Percentiles rank a stretch among this genome's conserved stretches.
Evolutionary conservation across 179 eudicot genomes (phyloP).

Genomic region (Heliamphora pulchella): DNA sequence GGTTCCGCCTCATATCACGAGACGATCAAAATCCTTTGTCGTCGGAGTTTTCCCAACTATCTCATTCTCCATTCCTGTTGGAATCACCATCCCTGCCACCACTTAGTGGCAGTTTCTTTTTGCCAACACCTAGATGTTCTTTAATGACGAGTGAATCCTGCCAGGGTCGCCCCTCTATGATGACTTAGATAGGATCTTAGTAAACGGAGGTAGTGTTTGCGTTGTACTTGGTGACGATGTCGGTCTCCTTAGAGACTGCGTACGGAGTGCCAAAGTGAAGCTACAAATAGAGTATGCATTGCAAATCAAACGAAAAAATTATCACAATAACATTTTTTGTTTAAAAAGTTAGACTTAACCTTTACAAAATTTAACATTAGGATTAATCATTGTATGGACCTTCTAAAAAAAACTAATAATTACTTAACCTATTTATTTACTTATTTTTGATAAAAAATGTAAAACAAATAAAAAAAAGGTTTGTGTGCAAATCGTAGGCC

Average conservation of each 20-base stretch:
- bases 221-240: slow-evolving; percentile 67
- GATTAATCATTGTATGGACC: no score
- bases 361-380: no score
- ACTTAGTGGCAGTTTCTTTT: slow-evolving; percentile 33
- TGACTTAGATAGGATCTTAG: slow-evolving; percentile 61
- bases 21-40: slow-evolving; percentile 27
- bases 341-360: no score
- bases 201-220: slow-evolving; percentile 65
- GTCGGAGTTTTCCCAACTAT: slow-evolving; percentile 60
- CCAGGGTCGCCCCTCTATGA: slow-evolving; percentile 80
- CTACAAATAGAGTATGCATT: no score
- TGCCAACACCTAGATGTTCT: slow-evolving; percentile 27
- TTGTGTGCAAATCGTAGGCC: no score
- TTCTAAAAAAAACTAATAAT: no score
- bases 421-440: no score
- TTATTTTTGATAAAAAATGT: no score
- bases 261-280: slow-evolving; percentile 17
- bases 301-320: no score
- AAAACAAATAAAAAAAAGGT: no score
- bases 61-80: slow-evolving; percentile 39
- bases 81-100: slow-evolving; percentile 20
- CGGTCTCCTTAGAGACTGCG: slow-evolving; percentile 63
- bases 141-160: slow-evolving; percentile 77
- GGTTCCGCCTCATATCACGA: slow-evolving; percentile 56
- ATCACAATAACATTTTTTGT: no score